A percentile compares a stretch with the other conserved stretches of the same genome.
Evolutionary conservation across 108 stramenopile genomes (phyloP).

Genomic region (Nitzschia inconspicua): DNA sequence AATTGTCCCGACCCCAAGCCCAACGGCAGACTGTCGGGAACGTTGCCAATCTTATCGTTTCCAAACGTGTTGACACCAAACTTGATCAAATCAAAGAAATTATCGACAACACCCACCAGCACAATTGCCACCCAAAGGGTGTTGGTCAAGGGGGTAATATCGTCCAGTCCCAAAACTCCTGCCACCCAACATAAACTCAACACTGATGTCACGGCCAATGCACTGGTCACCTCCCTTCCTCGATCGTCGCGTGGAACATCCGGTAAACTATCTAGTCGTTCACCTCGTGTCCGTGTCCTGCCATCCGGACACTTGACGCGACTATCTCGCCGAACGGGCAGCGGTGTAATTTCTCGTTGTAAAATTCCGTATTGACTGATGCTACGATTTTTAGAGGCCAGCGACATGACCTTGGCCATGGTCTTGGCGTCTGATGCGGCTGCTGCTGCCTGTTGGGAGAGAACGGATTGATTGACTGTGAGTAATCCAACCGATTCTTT

Average conservation of each 20-base stretch:
- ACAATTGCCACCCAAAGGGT: slow-evolving; percentile 49
- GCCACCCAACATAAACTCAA: slow-evolving; percentile 64
- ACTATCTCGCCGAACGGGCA: slow-evolving; percentile 36
- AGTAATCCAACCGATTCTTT: neutral
- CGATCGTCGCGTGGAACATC: slow-evolving; percentile 83
- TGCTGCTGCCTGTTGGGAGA: slow-evolving; percentile 76
- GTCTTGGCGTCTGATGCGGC: slow-evolving; percentile 62
- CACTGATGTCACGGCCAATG: slow-evolving; percentile 55
- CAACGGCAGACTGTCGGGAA: slow-evolving; percentile 73
- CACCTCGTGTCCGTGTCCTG: slow-evolving; percentile 37
- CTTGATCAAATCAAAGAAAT: slow-evolving; percentile 78
- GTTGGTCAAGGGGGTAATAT: slow-evolving; percentile 52
- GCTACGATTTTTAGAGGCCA: slow-evolving; percentile 50
- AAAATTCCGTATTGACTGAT: slow-evolving; percentile 59
- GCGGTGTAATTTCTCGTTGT: slow-evolving; percentile 45
- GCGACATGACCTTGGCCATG: slow-evolving; percentile 57
- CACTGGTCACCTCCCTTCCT: slow-evolving; percentile 67
- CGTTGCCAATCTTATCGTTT: slow-evolving; percentile 26
- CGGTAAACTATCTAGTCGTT: slow-evolving; percentile 49
- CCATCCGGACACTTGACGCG: slow-evolving; percentile 40
- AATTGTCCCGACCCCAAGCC: slow-evolving; percentile 72
- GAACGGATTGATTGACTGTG: no score
- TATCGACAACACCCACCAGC: slow-evolving; percentile 63
- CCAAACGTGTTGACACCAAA: slow-evolving; percentile 47
- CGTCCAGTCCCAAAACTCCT: slow-evolving; percentile 62